A percentile compares a stretch with the other conserved stretches of the same genome.
phyloP scores from a whole-genome alignment of 192 early-diverging fungal genomes.

The Backusella sp. region DNA sequence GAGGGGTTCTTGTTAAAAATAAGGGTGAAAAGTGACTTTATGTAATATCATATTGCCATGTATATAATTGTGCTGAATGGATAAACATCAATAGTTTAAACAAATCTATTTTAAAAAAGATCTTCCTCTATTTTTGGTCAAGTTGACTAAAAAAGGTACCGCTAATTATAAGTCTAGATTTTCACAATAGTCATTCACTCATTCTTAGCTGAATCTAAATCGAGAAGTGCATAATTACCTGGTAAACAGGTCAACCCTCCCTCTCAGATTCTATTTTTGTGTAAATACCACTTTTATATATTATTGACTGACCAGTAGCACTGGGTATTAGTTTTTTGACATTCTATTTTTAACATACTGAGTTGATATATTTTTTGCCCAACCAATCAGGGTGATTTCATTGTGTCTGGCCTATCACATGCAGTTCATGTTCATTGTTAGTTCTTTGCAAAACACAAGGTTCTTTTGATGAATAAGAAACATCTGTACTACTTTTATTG shows the following conservation, averaged over 20 bases:
- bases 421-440: not conserved
- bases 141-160: not conserved
- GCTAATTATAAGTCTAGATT: conserved; percentile 3
- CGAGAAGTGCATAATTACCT: not conserved
- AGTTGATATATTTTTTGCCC: not conserved
- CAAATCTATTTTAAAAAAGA: not conserved
- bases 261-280: not conserved
- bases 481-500: conserved; percentile 5
- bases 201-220: not conserved
- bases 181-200: not conserved
- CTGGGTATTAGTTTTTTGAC: not conserved
- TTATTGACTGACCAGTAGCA: not conserved
- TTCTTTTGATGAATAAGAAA: not conserved
- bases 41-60: not conserved
- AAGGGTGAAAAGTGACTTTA: conserved; percentile 1
- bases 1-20: not conserved
- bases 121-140: conserved; percentile 1
- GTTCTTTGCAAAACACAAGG: not conserved
- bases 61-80: not conserved
- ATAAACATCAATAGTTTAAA: not conserved
- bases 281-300: not conserved
- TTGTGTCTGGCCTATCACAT: conserved; percentile 1
- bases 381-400: not conserved
- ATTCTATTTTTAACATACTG: not conserved
- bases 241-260: not conserved